Base-by-base conservation (phyloP, 1,139 yeast genomes). In the Lodderomyces orthopsilosis region DNA sequence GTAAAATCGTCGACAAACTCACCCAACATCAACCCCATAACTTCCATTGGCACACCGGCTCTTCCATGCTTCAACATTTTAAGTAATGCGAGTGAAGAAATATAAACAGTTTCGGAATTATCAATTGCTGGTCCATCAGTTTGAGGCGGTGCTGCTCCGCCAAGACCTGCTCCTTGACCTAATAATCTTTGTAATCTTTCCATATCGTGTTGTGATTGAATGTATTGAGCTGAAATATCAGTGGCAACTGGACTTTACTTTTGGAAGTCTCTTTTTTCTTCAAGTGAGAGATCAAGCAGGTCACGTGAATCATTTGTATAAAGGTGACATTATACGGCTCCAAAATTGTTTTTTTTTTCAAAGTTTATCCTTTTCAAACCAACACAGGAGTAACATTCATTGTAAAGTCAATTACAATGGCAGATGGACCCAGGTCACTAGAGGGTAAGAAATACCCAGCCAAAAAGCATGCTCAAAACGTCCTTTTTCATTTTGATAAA, bases 41-140 rank as follows among this genome's bases (percentile, higher is more conserved):
- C 99, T 71, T 94, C 99, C 99, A 94, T 94, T 14, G 99, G 99
- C 44, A 94, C 98, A 61, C 99, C 99, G 1, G 98, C 98, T 59
- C 98, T 78, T 38, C 98, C 98, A 62, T 93, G 98, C 66, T 91
- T 93, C 60, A 93, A 79, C 98, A 93, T 93, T 66, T 94, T 94
- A 50, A 94, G 75, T 46, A 94, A 72, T 2, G 99, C 99, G 56
- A 94, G 76, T 32, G 98, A 90, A 30, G 98, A 93, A 47, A 94
- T 90, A 66, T 93, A 90, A 8, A 93, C 97, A 1, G 98, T 91
- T 68, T 93, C 98, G 28, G 96, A 85, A 57, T 93, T 91, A 66
- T 93, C 98, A 46, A 91, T 88, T 35, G 88, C 85, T 9, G 94
- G 91, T 1, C 85, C 81, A 56, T 86, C 96, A 43, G 77, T 65